Evolutionary conservation across 1,139 yeast species (phyloP).

Genomic region (Keqinozyma sinolaborantium): DNA sequence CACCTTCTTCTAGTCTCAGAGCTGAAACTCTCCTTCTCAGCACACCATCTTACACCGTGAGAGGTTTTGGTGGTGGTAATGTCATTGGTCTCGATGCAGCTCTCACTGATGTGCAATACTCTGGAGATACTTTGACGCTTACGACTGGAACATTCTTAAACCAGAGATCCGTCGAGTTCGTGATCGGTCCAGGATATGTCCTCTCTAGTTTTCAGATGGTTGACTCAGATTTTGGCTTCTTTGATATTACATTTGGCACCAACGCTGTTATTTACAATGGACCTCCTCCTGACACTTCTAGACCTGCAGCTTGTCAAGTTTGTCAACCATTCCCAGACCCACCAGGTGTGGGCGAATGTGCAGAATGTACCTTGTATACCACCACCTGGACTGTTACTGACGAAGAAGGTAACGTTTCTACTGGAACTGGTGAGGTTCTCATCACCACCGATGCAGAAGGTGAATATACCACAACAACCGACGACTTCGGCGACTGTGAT

Average conservation of each 20-base stretch:
- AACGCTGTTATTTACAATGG: constrained; percentile 15
- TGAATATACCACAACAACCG: constrained; percentile 3
- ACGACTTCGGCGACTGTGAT: constrained; percentile 5
- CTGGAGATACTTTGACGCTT: constrained; percentile 8
- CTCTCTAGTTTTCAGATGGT: constrained; percentile 6
- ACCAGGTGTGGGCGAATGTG: constrained; percentile 8
- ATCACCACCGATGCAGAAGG: constrained; percentile 8
- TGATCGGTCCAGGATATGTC: constrained; percentile 20
- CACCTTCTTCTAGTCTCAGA: constrained; percentile 10
- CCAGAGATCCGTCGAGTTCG: constrained; percentile 8
- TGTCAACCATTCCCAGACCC: constrained; percentile 9
- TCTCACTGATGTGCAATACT: constrained; percentile 7
- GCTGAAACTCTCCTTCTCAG: constrained; percentile 10
- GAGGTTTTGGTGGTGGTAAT: constrained; percentile 30
- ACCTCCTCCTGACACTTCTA: constrained; percentile 10
- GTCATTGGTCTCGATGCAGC: constrained; percentile 19
- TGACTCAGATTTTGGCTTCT: constrained; percentile 6
- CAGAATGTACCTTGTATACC: constrained; percentile 5
- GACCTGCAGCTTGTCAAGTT: constrained; percentile 9
- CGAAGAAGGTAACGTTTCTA: constrained; percentile 4
- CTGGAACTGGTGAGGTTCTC: constrained; percentile 5
- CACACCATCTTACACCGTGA: constrained; percentile 18
- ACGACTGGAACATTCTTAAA: constrained; percentile 4
- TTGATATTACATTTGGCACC: constrained; percentile 4
- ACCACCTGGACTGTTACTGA: constrained; percentile 3